These are phyloP conservation scores for Penicillium odoratum DNA, from an alignment of 495 filamentous ascomycete species.

Conservation along the genomic window DNA sequence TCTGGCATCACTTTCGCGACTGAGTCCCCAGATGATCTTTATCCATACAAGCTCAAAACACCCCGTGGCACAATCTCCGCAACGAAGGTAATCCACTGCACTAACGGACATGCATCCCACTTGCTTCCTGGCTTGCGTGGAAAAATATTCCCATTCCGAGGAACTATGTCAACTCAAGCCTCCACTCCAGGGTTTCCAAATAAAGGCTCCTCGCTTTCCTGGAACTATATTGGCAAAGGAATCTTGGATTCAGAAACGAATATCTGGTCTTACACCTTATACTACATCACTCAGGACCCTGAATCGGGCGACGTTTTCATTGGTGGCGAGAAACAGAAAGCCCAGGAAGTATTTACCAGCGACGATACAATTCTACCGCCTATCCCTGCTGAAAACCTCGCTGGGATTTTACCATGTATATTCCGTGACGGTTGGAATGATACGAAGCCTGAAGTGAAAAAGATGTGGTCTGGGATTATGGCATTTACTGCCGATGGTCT, in stretches of 20 bases:
- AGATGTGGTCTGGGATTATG: background rate
- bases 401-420: background rate
- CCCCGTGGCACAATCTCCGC: background rate
- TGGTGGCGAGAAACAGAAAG: background rate
- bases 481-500: background rate
- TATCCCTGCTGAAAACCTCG: background rate
- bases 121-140: background rate
- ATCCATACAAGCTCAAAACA: background rate
- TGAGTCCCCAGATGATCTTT: background rate
- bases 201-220: background rate
- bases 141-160: background rate
- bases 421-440: background rate
- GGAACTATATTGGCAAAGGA: background rate
- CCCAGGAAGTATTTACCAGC: background rate
- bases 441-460: background rate
- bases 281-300: background rate
- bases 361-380: background rate
- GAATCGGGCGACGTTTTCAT: background rate
- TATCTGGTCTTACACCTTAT: background rate
- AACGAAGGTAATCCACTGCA: background rate
- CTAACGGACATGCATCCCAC: background rate
- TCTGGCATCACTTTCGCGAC: background rate
- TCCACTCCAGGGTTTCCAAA: background rate
- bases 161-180: background rate
- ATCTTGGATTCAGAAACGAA: background rate